A percentile compares a stretch with the other conserved stretches of the same genome.
phyloP scores from a whole-genome alignment of 345 rosid genomes.

The Orychophragmus violaceus region DNA sequence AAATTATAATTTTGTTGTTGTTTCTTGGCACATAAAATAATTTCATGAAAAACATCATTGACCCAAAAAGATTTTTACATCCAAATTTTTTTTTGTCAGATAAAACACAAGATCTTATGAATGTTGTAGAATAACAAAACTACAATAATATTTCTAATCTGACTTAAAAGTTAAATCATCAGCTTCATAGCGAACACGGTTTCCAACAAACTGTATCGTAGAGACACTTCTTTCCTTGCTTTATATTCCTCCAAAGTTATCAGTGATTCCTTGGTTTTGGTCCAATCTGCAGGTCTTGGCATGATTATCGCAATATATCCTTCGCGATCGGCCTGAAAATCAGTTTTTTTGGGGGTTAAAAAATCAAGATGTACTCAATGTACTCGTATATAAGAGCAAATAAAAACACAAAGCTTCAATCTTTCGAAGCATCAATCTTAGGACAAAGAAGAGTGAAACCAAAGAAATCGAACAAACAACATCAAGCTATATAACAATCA shows the following conservation, averaged over 20 bases:
- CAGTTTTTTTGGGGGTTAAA: not conserved
- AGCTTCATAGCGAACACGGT: not conserved
- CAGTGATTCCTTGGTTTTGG: slow-evolving; percentile 54
- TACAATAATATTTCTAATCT: not conserved
- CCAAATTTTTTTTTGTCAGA: not conserved
- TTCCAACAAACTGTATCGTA: not conserved
- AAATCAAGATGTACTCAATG: not conserved
- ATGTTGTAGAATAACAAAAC: not conserved
- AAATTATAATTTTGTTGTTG: no score
- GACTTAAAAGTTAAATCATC: not conserved
- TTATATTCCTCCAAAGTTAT: slow-evolving; percentile 57
- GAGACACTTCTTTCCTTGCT: slow-evolving; percentile 20
- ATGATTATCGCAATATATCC: slow-evolving; percentile 85
- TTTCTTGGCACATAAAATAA: not conserved
- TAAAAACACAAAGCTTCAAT: not conserved
- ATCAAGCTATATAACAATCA: not conserved
- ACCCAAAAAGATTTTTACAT: not conserved
- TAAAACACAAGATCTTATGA: not conserved
- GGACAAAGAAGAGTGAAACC: not conserved
- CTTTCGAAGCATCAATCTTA: not conserved
- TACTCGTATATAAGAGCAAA: not conserved
- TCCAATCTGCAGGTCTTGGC: slow-evolving; percentile 88
- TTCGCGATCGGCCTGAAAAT: slow-evolving; percentile 75
- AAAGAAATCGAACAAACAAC: not conserved
- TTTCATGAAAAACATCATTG: not conserved